Base-by-base conservation (phyloP, 768 basidiomycete species). In the Macrolepiota fuliginosa region DNA sequence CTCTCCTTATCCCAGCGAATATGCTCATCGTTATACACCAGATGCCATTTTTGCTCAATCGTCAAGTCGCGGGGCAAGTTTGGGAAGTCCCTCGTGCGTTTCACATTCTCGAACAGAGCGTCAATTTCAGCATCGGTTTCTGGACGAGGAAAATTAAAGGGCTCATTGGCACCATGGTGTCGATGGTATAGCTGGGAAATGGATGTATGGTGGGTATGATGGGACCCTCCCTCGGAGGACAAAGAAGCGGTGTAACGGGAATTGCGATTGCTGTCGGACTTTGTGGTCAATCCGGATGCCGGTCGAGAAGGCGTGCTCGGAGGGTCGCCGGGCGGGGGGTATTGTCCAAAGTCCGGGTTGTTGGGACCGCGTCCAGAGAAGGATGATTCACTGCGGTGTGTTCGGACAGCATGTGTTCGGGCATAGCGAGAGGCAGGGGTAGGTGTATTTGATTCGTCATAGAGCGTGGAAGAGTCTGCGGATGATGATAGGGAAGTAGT, bases 11-110 rank as follows among this genome's bases (percentile, higher is more conserved):
- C 85, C 88, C 90, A 94, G 46, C 90, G 83, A 56, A 89, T 80
- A 58, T 90, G 88, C 67, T 91, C 90, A 65, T 92, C 89, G 61
- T 86, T 91, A 70, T 89, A 83, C 5, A 99, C 90, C 70, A 98
- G 85, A 65, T 81, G 80, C 96, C 96, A 99, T 76, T 98, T 98
- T 72, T 93, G 92, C 32, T 93, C 90, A 24, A 91, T 81, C 15
- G 84, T 67, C 60, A 92, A 76, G 40, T 93, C 90, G 24, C 90
- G 81, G n/a, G 84, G 68, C 58, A 92, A 76, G 62, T 81, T 74
- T 9, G 84, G 83, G 27, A 89, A 74, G 25, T 85, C 90, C 46
- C 93, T 84, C 27, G 83, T 87, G 45, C 83, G 82, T 67, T 85
- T 84, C 58, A 97, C 84, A 58, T 87, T 84, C 64, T 91, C 84